Evolutionary conservation across 2,329 filamentous ascomycete species (phyloP).

Genomic region (Pezicula radicicola): DNA sequence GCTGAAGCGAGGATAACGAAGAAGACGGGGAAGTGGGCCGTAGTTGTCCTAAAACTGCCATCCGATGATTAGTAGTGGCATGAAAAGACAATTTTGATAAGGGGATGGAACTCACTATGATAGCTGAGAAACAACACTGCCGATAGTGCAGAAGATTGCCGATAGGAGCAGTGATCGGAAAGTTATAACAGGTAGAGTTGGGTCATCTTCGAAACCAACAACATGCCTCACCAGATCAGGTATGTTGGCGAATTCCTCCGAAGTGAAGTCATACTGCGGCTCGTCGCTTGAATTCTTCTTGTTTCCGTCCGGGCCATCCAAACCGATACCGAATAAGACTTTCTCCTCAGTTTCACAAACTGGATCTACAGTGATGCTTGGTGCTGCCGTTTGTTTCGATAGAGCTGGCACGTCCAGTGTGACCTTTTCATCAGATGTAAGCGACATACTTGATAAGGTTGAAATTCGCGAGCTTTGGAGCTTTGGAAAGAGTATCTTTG

Average conservation of each 20-base stretch:
- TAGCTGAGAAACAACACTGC: neutral
- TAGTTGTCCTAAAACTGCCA: neutral
- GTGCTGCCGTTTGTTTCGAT: neutral
- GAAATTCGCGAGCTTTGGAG: neutral
- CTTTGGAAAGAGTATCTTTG: too few species aligned
- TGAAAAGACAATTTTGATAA: neutral
- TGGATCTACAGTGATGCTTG: neutral
- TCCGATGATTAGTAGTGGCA: neutral
- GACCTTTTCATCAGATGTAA: neutral
- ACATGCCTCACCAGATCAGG: neutral
- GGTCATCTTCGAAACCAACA: neutral
- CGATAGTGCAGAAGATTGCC: neutral
- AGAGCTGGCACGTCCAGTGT: neutral
- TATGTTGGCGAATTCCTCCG: neutral
- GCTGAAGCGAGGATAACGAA: neutral
- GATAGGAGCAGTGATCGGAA: neutral
- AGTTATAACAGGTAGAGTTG: neutral
- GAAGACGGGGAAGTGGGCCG: neutral
- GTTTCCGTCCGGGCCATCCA: neutral
- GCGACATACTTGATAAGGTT: neutral
- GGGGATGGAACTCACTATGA: neutral
- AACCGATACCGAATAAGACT: neutral
- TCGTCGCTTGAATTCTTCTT: neutral
- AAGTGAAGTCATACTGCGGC: neutral
- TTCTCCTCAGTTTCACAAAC: neutral